These are phyloP conservation scores for Posidonia australis DNA, from an alignment of 106 monocot species.

Conservation along the genomic window DNA sequence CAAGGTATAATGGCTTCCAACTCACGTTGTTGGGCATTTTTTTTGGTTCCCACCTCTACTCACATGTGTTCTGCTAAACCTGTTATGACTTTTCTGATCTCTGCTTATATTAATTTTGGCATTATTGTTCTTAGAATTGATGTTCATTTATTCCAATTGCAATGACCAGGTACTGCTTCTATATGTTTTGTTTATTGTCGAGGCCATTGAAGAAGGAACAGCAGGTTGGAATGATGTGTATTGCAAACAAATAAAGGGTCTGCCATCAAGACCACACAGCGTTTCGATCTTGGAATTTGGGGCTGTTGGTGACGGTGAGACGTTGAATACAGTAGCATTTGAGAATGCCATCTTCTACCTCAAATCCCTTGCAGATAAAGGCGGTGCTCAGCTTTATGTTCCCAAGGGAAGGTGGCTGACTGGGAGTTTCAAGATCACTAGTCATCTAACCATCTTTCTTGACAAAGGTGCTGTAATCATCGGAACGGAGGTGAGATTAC, in stretches of 20 bases:
- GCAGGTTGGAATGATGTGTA: neutral
- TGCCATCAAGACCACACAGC: slow-evolving; percentile 45
- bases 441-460: slow-evolving; percentile 75
- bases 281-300: slow-evolving; percentile 84
- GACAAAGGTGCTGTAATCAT: no score
- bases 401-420: slow-evolving; percentile 74
- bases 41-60: no score
- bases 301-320: slow-evolving; percentile 68
- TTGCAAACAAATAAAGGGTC: neutral
- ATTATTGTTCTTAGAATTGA: neutral
- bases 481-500: no score
- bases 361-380: slow-evolving; percentile 73
- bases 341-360: slow-evolving; percentile 84
- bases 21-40: neutral
- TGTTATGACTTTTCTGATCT: neutral
- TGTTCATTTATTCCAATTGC: neutral
- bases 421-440: slow-evolving; percentile 72
- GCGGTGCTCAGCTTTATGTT: slow-evolving; percentile 82
- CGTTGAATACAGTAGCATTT: slow-evolving; percentile 64
- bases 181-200: neutral
- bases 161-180: neutral
- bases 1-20: neutral
- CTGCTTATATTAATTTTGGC: neutral
- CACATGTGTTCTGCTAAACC: neutral
- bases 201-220: neutral